Base-by-base conservation (phyloP, 257 asterid species). In the Scutellaria minor region DNA sequence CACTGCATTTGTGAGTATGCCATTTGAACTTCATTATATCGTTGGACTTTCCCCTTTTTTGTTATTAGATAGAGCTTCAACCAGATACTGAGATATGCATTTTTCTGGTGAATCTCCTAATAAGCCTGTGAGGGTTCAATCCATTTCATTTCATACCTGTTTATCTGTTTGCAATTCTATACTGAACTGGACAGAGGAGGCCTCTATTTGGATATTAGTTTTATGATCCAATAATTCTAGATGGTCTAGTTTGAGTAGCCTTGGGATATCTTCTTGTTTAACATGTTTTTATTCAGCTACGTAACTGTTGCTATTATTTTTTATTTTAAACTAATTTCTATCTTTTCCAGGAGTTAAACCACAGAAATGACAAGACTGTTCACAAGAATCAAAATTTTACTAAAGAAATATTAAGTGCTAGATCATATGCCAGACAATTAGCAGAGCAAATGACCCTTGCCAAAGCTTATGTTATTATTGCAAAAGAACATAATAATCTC, bases 361-460 rank as follows among this genome's bases (percentile, higher is more conserved):
- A 85, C 68, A 78, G 82, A 83, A 80, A 47, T 24, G 93, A 85
- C 76, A 72, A 78, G 66, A 60, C 70, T 44, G 59, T 80, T 66
- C 89, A 73, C 22, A 81, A 77, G 82, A 81, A 66, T 48, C 84
- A 71, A 57, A 91, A 91, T 79, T 74, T 85, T 27, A 91, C 95
- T 12, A 83, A 83, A 73, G 87, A 92, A 64, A 65, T 88, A 64
- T 37, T 80, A 48, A 86, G 87, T 78, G 87, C 90, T 35, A 80
- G 75, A 71, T 92, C 97, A 78, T 86, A 85, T 64, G 96, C 96
- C 75, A 77, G 97, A 63, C 97, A 92, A 80, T 78, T 92, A 82
- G 83, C 92, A 8, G 94, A 92, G 84, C 96, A 92, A 75, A 86
- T 90, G 87, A 88, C 88, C 68, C 94, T 92, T 55, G 96, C 98